phyloP scores from a whole-genome alignment of 305 asterid genomes.

The Andrographis paniculata region DNA sequence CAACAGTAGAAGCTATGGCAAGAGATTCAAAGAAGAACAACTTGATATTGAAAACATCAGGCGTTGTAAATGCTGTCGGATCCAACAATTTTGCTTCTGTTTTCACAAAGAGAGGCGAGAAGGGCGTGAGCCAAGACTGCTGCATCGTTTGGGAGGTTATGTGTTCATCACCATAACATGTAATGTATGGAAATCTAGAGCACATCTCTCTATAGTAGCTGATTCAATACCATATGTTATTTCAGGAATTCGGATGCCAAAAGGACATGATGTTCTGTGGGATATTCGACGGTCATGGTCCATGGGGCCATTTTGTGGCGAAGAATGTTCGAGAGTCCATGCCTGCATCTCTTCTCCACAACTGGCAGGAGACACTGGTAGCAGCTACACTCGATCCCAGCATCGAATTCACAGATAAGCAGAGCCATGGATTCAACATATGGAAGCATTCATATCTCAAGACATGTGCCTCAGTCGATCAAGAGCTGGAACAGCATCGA shows the following conservation, averaged over 20 bases:
- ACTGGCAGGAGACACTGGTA: slow-evolving; percentile 72
- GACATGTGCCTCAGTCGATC: slow-evolving; percentile 84
- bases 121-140: slow-evolving; percentile 86
- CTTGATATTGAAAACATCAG: slow-evolving; percentile 64
- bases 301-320: slow-evolving; percentile 92
- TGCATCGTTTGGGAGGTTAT: slow-evolving; percentile 94
- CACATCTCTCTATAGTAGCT: neutral
- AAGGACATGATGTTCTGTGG: slow-evolving; percentile 92
- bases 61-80: slow-evolving; percentile 48
- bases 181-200: neutral
- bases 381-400: slow-evolving; percentile 55
- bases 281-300: slow-evolving; percentile 94
- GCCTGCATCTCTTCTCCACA: slow-evolving; percentile 58
- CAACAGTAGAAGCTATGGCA: slow-evolving; percentile 49
- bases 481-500: slow-evolving; percentile 54
- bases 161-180: neutral
- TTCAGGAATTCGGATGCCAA: slow-evolving; percentile 92
- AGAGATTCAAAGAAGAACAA: slow-evolving; percentile 67
- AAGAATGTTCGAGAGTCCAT: slow-evolving; percentile 72
- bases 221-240: neutral
- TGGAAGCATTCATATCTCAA: slow-evolving; percentile 83
- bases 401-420: slow-evolving; percentile 41
- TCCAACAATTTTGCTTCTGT: slow-evolving; percentile 73
- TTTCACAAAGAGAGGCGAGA: slow-evolving; percentile 84
- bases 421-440: slow-evolving; percentile 45